Evolutionary conservation across 768 basidiomycete genomes (phyloP).

Genomic region (Piloderma croceum): DNA sequence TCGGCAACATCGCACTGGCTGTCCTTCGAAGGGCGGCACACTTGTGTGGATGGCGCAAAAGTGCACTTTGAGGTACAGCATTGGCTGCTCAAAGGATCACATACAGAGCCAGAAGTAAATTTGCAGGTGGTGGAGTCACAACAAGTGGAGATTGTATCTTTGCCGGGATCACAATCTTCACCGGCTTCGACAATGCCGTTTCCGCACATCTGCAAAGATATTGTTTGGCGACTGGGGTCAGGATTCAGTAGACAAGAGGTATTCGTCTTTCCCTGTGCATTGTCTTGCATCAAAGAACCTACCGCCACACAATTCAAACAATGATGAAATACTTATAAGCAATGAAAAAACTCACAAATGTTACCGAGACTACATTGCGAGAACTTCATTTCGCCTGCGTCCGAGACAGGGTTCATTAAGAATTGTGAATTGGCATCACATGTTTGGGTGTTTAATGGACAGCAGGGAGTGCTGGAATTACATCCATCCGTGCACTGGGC

Average conservation of each 20-base stretch:
- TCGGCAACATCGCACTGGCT: constrained; percentile 64
- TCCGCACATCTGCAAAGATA: constrained; percentile 71
- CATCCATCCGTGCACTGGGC: constrained; percentile 67
- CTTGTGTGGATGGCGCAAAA: constrained; percentile 60
- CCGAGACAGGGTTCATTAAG: constrained; percentile 82
- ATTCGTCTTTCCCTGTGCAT: constrained; percentile 40
- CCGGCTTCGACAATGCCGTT: constrained; percentile 80
- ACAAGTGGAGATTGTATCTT: constrained; percentile 53
- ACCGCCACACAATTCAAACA: constrained; percentile 1
- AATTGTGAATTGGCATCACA: constrained; percentile 66
- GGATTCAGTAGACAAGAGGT: constrained; percentile 67
- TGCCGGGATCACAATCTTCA: constrained; percentile 85
- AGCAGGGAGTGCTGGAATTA: constrained; percentile 53
- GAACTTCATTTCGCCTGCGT: constrained; percentile 59
- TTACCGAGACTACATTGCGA: constrained; percentile 80
- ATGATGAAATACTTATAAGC: constrained; percentile 2
- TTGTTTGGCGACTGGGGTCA: constrained; percentile 31
- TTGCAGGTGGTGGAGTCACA: constrained; percentile 75
- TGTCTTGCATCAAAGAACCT: constrained; percentile 64
- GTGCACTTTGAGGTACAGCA: constrained; percentile 71
- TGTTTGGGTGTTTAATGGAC: constrained; percentile 52
- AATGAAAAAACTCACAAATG: constrained; percentile 51
- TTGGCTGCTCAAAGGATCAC: constrained; percentile 69
- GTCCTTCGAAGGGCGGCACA: constrained; percentile 70
- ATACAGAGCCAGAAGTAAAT: constrained; percentile 64